Evolutionary conservation across 768 basidiomycete genomes (phyloP), one percentile per base, ranked within the genome.

Genomic region (Panaeolus papilionaceus): DNA sequence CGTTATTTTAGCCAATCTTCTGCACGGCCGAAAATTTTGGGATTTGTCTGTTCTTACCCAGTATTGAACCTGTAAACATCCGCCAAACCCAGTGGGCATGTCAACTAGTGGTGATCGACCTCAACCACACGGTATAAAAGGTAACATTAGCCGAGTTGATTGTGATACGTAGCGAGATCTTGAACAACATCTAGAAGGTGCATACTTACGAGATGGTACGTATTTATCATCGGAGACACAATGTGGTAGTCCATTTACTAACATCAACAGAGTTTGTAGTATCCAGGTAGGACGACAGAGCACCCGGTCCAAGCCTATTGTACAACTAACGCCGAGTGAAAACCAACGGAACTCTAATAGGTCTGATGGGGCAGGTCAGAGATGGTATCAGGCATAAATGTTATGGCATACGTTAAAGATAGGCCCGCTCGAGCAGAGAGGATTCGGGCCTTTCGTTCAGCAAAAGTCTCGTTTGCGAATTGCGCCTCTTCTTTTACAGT

Each of bases 401-500:
- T 18, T 9, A 54, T 62, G 26, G 81, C 84, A 67, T 72, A 86
- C 86, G 82, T 83, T 14, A 84, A 68, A 2, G 85, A 86, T 38
- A 87, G 65, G 3, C 78, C 80, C 28, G 73, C 72, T 39, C 73
- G 77, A 14, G 74, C 70, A 26, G 73, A 69, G 65, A 87, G 69
- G 44, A 88, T 71, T 45, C 86, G 78, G 61, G 71, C 78, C 69
- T 80, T 84, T 63, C 79, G 78, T 72, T 84, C 75, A 69, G 83
- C 84, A 64, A 86, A 83, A 0, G 82, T 80, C 72, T 86, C 86
- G 11, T 71, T 68, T 0, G 79, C 78, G 71, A 84, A 86, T 66
- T 84, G 77, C 7, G 83, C 82, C 61, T 88, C 86, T 33, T 86
- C 84, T 67, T 83, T 83, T 38, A 87, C 72, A 54, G 82, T 80